phyloP scores from a whole-genome alignment of 164 flowering plant genomes.

The Pachysandra terminalis region DNA sequence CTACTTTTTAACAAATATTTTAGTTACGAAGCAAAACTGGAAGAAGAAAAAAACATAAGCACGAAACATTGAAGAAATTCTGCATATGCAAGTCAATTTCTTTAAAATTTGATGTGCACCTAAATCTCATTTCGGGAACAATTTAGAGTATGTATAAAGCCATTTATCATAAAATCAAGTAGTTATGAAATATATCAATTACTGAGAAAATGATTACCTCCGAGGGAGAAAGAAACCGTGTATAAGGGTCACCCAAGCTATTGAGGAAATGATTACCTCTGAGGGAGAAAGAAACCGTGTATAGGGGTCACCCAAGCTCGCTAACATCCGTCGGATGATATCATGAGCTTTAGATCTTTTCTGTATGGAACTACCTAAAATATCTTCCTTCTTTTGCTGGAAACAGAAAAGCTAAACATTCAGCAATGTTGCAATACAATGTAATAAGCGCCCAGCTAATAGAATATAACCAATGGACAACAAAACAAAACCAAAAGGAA shows the following conservation, averaged over 20 bases:
- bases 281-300: slow-evolving; percentile 85
- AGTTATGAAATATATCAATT: background rate
- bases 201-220: slow-evolving; percentile 45
- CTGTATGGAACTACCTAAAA: slow-evolving; percentile 46
- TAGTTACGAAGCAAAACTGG: background rate
- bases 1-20: too few relatives aligned
- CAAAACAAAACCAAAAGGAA: too few relatives aligned
- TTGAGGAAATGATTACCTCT: slow-evolving; percentile 46
- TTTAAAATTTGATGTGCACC: background rate
- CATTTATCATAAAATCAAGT: background rate
- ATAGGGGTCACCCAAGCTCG: slow-evolving; percentile 83
- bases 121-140: background rate
- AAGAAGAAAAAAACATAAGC: too few relatives aligned
- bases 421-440: background rate
- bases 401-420: slow-evolving; percentile 5
- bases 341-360: slow-evolving; percentile 86
- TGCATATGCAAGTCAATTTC: background rate
- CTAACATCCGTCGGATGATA: slow-evolving; percentile 66
- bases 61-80: background rate
- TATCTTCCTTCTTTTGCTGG: slow-evolving; percentile 63
- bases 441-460: background rate
- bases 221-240: slow-evolving; percentile 80
- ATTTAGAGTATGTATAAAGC: background rate
- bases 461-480: background rate
- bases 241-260: slow-evolving; percentile 77